Evolutionary conservation across 495 filamentous ascomycete species (phyloP).

Genomic region (Hypoxylon rickii): DNA sequence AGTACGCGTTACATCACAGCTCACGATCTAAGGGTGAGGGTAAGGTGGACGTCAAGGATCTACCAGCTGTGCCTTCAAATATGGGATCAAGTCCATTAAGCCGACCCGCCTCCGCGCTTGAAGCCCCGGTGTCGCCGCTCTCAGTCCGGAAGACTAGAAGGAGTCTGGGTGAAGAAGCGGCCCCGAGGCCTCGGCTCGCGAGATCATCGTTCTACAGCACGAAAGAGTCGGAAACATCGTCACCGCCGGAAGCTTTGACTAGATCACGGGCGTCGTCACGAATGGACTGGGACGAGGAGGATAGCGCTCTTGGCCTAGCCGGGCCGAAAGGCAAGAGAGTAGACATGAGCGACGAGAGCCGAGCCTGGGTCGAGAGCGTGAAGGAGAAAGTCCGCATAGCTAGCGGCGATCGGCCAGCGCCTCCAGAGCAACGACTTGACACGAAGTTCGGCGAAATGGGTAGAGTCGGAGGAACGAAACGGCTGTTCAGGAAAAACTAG

Average conservation of each 20-base stretch:
- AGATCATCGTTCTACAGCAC: conserved; percentile 42
- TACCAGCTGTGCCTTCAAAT: conserved; percentile 40
- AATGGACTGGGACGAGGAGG: conserved; percentile 59
- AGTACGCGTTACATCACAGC: conserved; percentile 90
- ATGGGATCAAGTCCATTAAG: conserved; percentile 49
- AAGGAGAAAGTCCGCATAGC: conserved; percentile 66
- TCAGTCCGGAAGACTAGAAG: conserved; percentile 55
- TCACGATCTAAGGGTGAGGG: conserved; percentile 54
- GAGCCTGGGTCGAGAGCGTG: conserved; percentile 74
- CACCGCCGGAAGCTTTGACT: conserved; percentile 42
- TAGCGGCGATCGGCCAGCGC: conserved; percentile 47
- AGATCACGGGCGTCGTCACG: conserved; percentile 52
- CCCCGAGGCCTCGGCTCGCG: conserved; percentile 31
- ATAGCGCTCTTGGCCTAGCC: conserved; percentile 62
- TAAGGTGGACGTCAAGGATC: conserved; percentile 64
- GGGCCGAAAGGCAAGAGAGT: conserved; percentile 62
- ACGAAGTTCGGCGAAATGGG: conserved; percentile 62
- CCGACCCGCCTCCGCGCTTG: conserved; percentile 45
- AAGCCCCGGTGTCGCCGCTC: conserved; percentile 46
- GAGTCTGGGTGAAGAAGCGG: conserved; percentile 40
- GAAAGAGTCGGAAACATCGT: conserved; percentile 36
- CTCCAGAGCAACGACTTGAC: conserved; percentile 33
- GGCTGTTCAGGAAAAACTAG: conserved; percentile 57
- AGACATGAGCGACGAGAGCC: conserved; percentile 65
- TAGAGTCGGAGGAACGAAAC: conserved; percentile 59